These are phyloP conservation scores for Veloboletus limbatus DNA, from an alignment of 1,284 basidiomycete species.

Conservation along the genomic window DNA sequence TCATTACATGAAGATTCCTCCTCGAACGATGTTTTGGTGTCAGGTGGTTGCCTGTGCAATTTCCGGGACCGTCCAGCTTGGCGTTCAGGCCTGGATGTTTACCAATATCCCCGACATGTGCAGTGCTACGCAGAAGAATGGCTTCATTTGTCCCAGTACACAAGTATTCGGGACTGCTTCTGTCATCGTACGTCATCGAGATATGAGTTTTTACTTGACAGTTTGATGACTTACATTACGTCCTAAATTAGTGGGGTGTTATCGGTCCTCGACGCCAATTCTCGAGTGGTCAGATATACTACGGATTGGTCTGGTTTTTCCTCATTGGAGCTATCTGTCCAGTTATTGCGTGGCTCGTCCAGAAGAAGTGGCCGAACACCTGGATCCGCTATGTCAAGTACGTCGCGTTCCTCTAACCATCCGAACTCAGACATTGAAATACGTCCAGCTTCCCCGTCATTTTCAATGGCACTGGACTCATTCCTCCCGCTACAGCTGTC, in stretches of 20 bases:
- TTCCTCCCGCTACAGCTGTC: conserved; percentile 49
- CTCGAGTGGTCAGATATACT: too few species aligned
- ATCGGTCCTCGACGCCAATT: too few species aligned
- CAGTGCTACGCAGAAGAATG: conserved; percentile 19
- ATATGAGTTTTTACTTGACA: too few species aligned
- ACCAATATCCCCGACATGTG: conserved; percentile 32
- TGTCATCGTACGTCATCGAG: conserved; percentile 42
- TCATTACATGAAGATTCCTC: conserved; percentile 55
- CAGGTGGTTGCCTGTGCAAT: conserved; percentile 46
- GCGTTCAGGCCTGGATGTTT: conserved; percentile 45
- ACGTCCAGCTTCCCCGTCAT: conserved; percentile 46
- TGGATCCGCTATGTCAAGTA: conserved; percentile 47
- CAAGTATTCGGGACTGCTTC: conserved; percentile 40
- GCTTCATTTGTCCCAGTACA: conserved; percentile 41
- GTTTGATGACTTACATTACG: too few species aligned
- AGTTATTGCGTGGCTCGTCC: conserved; percentile 38
- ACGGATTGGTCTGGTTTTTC: too few species aligned
- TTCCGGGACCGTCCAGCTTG: conserved; percentile 40
- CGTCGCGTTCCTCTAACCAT: conserved; percentile 6
- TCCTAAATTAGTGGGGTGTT: too few species aligned
- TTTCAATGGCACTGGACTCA: conserved; percentile 48
- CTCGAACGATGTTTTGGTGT: conserved; percentile 45
- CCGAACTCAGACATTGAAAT: conserved; percentile 7
- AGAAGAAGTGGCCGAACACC: conserved; percentile 42
- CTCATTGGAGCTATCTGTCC: conserved; percentile 52